Evolutionary conservation across 2,329 filamentous ascomycete genomes (phyloP).

Genomic region (Colletotrichum agaves): DNA sequence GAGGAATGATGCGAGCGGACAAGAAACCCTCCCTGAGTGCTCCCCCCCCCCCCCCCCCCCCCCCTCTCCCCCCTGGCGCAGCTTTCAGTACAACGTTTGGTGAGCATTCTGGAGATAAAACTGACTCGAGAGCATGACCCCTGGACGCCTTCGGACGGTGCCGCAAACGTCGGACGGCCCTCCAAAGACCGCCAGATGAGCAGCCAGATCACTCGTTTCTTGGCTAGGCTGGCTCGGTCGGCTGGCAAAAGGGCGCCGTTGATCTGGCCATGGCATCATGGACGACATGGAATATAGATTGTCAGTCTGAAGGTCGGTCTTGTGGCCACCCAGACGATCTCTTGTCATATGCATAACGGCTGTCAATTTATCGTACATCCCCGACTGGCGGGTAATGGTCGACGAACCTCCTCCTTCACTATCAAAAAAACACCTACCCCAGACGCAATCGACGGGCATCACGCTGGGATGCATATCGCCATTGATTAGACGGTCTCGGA

Average conservation of each 20-base stretch:
- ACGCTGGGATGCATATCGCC: constrained; percentile 30
- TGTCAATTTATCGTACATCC: constrained; percentile 16
- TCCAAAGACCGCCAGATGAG: constrained; percentile 28
- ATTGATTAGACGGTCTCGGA: constrained; percentile 32
- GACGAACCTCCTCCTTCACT: constrained; percentile 11
- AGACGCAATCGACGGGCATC: constrained; percentile 25
- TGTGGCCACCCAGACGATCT: constrained; percentile 17
- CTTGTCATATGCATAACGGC: constrained; percentile 12
- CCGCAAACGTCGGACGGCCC: constrained; percentile 35
- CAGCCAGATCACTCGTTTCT: constrained; percentile 26
- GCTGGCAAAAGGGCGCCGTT: constrained; percentile 22
- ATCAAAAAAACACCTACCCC: constrained; percentile 13
- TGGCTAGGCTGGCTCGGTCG: constrained; percentile 18
- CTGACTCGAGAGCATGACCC: constrained; percentile 35
- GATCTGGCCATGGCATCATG: constrained; percentile 24
- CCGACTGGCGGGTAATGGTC: constrained; percentile 18
- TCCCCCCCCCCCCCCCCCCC: not conserved
- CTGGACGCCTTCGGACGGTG: constrained; percentile 36
- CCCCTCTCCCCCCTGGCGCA: not conserved
- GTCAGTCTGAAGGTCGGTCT: not conserved
- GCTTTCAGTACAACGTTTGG: not conserved
- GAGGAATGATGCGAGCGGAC: constrained; percentile 19
- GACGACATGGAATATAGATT: constrained; percentile 2
- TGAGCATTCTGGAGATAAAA: constrained; percentile 9
- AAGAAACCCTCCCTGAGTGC: not conserved